Conservation (phyloP, 371 early-diverging fungal species). For the Capillidium heterosporum region DNA sequence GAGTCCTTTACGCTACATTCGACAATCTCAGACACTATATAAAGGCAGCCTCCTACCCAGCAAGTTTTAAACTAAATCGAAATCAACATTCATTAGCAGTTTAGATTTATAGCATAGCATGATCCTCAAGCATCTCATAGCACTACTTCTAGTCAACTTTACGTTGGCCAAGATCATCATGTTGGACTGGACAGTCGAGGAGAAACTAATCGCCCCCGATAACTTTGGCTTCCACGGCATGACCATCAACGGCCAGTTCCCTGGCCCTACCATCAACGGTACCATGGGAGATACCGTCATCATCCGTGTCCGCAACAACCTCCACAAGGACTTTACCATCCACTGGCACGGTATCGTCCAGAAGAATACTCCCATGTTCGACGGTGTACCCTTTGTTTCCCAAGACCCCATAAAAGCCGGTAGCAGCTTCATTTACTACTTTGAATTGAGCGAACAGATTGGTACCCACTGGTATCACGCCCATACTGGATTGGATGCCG, state of each 20-base stretch:
- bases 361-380: constrained; percentile 14
- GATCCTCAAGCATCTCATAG: too few relatives aligned
- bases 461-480: constrained; percentile 14
- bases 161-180: neutral
- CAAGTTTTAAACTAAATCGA: too few relatives aligned
- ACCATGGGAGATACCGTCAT: too few relatives aligned
- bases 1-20: too few relatives aligned
- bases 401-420: constrained; percentile 18
- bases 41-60: too few relatives aligned
- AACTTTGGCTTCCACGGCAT: neutral
- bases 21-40: too few relatives aligned
- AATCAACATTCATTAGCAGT: too few relatives aligned
- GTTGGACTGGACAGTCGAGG: neutral
- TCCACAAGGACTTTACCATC: constrained; percentile 10
- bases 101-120: too few relatives aligned
- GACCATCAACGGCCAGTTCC: constrained; percentile 19
- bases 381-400: constrained; percentile 22
- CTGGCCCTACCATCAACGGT: constrained; percentile 21
- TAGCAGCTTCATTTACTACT: constrained; percentile 10
- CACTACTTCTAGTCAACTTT: too few relatives aligned
- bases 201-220: neutral
- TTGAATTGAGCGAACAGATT: constrained; percentile 11
- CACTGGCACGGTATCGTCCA: constrained; percentile 24
- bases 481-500: neutral
- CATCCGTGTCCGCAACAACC: constrained; percentile 15